Evolutionary conservation across 2,329 filamentous ascomycete genomes (phyloP), one percentile per base, ranked within the genome.

Genomic region (Sporothrix variecibatus): DNA sequence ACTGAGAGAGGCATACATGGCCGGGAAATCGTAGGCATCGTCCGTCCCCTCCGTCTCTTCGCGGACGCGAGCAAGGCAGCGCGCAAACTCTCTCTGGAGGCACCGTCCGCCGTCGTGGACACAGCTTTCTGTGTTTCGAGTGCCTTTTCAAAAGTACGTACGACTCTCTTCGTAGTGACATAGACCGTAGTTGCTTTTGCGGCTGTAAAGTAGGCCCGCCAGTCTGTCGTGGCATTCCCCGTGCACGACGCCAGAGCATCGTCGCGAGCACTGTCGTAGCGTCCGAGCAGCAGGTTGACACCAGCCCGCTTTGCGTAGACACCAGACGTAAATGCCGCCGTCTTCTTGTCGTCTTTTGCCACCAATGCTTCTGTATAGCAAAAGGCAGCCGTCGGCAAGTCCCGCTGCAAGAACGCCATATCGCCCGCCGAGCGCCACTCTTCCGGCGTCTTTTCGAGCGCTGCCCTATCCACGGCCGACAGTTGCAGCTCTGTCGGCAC

Each of bases 281-380:
- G 78, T 23, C 80, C 80, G 2, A 83, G 77, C 9, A 80, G 65
- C 9, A 83, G 78, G 64, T 82, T 79, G 11, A 79, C 78, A 12
- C 80, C 80, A 0, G 82, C 79, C 3, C 81, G 77, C 62, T 82
- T 83, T 11, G 77, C 75, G 70, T 77, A 76, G 4, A 83, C 62
- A 38, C 78, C 76, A 0, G 76, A 71, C 15, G 72, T 75, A 72
- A 79, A 77, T 1, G 75, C 15, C 0, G 72, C 12, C 3, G 49
- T 77, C 0, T 75, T 75, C 15, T 49, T 34, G 1, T 72, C 58
- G 2, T 43, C 12, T 5, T 76, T 74, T 1, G 75, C 70, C n/a
- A 81, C 79, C 0, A 83, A 43, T 0, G 82, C 81, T 60, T 81
- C 81, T 0, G 81, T 78, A 72, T 83, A 83, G 72, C 82, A 82